Evolutionary conservation across 1,284 basidiomycete species (phyloP).

Genomic region (Bondarzewia mesenterica): DNA sequence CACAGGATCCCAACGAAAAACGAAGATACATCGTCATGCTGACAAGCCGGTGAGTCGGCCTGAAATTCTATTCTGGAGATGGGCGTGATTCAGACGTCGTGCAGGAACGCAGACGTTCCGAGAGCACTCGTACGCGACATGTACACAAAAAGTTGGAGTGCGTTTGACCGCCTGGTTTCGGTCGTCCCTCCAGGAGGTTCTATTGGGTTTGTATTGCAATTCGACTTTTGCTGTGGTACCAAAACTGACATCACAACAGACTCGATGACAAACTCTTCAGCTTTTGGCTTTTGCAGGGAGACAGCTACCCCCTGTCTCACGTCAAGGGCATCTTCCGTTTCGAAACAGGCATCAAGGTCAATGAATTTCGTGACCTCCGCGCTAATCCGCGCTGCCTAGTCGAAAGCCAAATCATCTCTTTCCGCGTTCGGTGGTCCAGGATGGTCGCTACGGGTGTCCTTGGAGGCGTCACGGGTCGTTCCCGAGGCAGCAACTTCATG

Average conservation of each 20-base stretch:
- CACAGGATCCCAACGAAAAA: constrained; percentile 65
- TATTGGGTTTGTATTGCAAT: constrained; percentile 53
- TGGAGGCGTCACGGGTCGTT: constrained; percentile 29
- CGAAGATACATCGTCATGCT: constrained; percentile 63
- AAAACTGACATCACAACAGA: constrained; percentile 27
- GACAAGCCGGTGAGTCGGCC: constrained; percentile 48
- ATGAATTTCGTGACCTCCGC: constrained; percentile 77
- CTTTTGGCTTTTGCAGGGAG: constrained; percentile 78
- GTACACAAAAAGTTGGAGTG: constrained; percentile 87
- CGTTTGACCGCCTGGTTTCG: constrained; percentile 75
- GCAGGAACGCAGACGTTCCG: constrained; percentile 78
- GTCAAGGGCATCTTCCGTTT: constrained; percentile 83
- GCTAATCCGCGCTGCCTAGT: constrained; percentile 78
- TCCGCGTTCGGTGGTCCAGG: constrained; percentile 71
- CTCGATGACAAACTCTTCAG: constrained; percentile 83
- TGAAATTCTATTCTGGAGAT: neutral
- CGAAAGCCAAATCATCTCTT: constrained; percentile 68
- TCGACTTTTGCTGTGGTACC: neutral
- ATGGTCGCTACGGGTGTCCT: constrained; percentile 57
- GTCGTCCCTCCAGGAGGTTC: constrained; percentile 82
- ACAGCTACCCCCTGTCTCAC: constrained; percentile 60
- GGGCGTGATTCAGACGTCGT: constrained; percentile 4
- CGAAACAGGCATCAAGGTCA: constrained; percentile 76
- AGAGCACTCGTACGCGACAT: constrained; percentile 77
- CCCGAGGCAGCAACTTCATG: constrained; percentile 19